Base-by-base conservation (phyloP, 306 rosid species). In the Mucuna pruriens region DNA sequence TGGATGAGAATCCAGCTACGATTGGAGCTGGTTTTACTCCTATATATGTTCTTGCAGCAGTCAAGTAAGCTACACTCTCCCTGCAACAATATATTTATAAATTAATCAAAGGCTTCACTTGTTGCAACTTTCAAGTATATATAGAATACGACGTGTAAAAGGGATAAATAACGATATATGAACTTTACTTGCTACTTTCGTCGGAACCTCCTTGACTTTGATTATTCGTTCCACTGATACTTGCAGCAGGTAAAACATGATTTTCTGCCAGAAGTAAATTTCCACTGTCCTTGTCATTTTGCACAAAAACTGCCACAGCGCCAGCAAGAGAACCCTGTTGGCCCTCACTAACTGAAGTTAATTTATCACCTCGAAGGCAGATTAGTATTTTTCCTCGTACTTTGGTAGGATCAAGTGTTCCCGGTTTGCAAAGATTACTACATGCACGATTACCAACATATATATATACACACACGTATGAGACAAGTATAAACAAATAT, bases 1-100 rank as follows among this genome's bases (percentile, higher is more conserved):
- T 82, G 1, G 97, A 90, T 39, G 97, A 91, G 85, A 91, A 90
- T 46, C 87, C 19, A 40, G 97, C 92, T 61, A 90, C 57, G 26
- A 45, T 8, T 12, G 94, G 97, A 17, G 94, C 88, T 12, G 91
- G 92, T 34, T 76, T 82, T 31, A 33, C 5, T 52, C 79, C 86
- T 1, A 84, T 1, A 20, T 74, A 63, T 11, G 92, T 87, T 60
- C 29, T 87, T n/a, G 71, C 91, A 0, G 16, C 62, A 57, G 80
- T 58, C 22, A 90, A 13, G 82, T 45, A 80, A 69, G 38, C 38
- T 34, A 34, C 0, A 34, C 2, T 3, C 5, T 34, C 38, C 38
- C 38, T 34, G 38, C 38, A 34, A 34, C 38, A 34, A 34, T 3
- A 34, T 34, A 34, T 34, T 34, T 34, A 34, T 34, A 34, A 29